Base-by-base conservation (phyloP, 2,329 filamentous ascomycete species). In the Aaosphaeria arxii region DNA sequence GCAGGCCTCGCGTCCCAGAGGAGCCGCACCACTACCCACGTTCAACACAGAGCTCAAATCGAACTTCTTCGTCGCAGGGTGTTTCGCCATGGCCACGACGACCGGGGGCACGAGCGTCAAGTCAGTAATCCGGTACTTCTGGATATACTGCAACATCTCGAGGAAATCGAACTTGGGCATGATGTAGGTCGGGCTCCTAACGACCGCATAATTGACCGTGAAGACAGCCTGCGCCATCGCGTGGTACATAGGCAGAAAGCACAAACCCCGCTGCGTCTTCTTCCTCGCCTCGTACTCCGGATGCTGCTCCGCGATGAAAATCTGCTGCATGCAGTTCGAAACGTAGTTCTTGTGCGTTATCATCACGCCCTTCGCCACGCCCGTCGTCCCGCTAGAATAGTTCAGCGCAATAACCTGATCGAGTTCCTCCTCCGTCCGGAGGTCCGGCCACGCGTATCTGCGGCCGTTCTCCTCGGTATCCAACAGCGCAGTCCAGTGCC, bases 281-380 rank as follows among this genome's bases (percentile, higher is more conserved):
- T 59, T 68, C 49, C 73, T 73, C 38, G 69, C 66, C 42, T 75
- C 69, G 55, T 77, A 78, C 2, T 83, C 75, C 0, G 77, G 73
- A n/a, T 77, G 65, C 28, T 77, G 64, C 7, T 70, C 56, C 3
- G 64, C 57, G 24, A 82, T 67, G 54, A 75, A 71, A n/a, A 78
- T 74, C 11, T 83, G 80, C 50, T 87, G 83, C 11, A 74, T 59
- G 55, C 83, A 80, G 63, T 92, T 92, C 52, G 88, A 79, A 40
- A 91, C 80, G 60, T 89, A 88, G 56, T 89, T 87, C 50, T 77
- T 74, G 69, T 95, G 89, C n/a, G 84, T 83, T 54, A 94, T 87
- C 70, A 88, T 84, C 11, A 94, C 89, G 7, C 90, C 90, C 66
- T 95, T 95, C 7, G 89, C 88, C 4, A 90, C 77, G 5, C 90